phyloP scores from a whole-genome alignment of 2,329 filamentous ascomycete species.

The Aureobasidium subglaciale region DNA sequence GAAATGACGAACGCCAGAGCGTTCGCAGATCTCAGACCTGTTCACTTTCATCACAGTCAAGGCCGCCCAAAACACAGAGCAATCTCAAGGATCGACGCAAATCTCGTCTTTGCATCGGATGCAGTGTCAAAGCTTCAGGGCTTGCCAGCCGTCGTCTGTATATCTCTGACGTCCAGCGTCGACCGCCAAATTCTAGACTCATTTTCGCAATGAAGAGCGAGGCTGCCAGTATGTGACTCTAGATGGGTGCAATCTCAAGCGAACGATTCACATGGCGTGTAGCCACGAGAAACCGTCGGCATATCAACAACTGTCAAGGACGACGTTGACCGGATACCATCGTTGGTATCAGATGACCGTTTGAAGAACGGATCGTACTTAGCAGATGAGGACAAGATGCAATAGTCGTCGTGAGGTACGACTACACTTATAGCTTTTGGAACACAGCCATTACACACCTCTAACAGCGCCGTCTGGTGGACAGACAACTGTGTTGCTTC shows the following conservation, averaged over 20 bases:
- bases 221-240: neutral
- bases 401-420: neutral
- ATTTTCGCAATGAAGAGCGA: neutral
- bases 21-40: neutral
- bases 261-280: neutral
- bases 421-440: neutral
- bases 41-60: neutral
- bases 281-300: neutral
- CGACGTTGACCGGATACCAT: neutral
- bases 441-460: neutral
- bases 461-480: neutral
- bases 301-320: neutral
- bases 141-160: neutral
- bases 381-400: neutral
- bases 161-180: constrained; percentile 1
- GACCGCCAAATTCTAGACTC: neutral
- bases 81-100: constrained; percentile 7
- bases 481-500: too few relatives aligned
- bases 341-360: neutral
- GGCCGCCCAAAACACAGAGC: neutral
- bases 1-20: constrained; percentile 4
- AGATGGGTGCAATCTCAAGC: neutral
- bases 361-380: neutral
- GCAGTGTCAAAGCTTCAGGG: neutral
- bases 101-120: constrained; percentile 2